A percentile compares a stretch with the other conserved stretches of the same genome.
Conservation (phyloP, 768 basidiomycete genomes). For the Guyanaporus albipodus region DNA sequence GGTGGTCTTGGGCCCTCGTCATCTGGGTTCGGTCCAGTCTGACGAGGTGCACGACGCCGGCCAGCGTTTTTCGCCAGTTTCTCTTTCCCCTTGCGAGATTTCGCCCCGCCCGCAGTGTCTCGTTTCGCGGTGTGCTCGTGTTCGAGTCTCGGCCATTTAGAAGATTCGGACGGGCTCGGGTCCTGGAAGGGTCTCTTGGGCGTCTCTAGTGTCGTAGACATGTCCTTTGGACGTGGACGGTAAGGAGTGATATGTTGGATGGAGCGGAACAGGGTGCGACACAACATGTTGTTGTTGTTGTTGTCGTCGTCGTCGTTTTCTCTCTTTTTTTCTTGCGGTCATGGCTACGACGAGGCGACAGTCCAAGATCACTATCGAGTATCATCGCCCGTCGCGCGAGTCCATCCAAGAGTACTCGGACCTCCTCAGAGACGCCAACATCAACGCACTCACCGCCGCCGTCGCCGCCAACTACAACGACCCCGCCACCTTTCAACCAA, state of each 20-base stretch:
- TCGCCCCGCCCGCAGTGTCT: constrained; percentile 31
- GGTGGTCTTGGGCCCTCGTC: constrained; percentile 38
- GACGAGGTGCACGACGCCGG: constrained; percentile 42
- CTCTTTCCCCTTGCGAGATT: constrained; percentile 34
- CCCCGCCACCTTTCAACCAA: constrained; percentile 31
- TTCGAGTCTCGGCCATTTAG: constrained; percentile 15
- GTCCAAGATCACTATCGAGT: constrained; percentile 71
- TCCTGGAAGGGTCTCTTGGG: constrained; percentile 7
- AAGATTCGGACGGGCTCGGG: background rate
- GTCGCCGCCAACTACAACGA: constrained; percentile 30
- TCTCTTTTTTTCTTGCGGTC: background rate
- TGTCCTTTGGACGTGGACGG: background rate
- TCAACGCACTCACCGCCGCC: constrained; percentile 51
- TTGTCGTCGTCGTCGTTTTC: too few relatives aligned
- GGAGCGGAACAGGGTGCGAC: too few relatives aligned
- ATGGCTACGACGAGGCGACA: constrained; percentile 31
- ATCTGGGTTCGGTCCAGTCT: constrained; percentile 27
- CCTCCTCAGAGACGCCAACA: constrained; percentile 57
- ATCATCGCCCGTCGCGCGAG: constrained; percentile 69
- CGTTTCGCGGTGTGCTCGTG: constrained; percentile 10
- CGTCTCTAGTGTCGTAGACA: constrained; percentile 1
- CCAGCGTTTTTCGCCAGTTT: constrained; percentile 36
- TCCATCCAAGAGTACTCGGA: constrained; percentile 77
- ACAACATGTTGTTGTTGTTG: too few relatives aligned
- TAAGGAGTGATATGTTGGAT: background rate